Base-by-base conservation (phyloP, 2,329 filamentous ascomycete species). In the Fusarium sp. region DNA sequence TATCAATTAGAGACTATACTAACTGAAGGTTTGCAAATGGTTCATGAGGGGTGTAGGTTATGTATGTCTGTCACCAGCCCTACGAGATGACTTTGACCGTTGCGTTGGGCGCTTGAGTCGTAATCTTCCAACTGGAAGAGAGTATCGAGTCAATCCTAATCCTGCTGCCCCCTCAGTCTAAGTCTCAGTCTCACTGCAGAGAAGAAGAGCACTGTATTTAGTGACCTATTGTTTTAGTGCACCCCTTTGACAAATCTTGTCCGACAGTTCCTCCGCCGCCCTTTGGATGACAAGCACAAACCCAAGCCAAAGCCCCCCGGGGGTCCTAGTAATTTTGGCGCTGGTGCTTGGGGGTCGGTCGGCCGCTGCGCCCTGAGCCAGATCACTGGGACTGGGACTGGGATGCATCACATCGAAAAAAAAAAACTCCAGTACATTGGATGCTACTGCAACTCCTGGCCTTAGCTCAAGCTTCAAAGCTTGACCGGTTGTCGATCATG, bases 341-440 rank as follows among this genome's bases (percentile, higher is more conserved):
- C 63, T 68, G 63, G 66, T 59, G 66, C 37, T 50, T 30, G 51
- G 54, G 32, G 28, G 28, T 30, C 28, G 28, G 54, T 51, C 67
- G 58, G 62, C 67, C 66, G 66, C 66, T 56, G 66, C 61, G 66
- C 66, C 66, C 66, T 69, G 66, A 68, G 65, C 66, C 66, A 69
- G 55, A 70, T 70, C 67, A 63, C 62, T 70, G 66, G 67, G 62
- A 65, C 27, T 11, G 27, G 27, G 27, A 28, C 66, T 69, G 48
- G 30, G 42, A 43, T 14, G 13, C 7, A 16, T 20, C 20, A 42
- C 41, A 42, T 42, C n/a, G 3, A 23, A 16, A 43, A 30, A 20
- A 20, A 20, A 32, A 30, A 30, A 32, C 30, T 32, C 30, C 30
- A 32, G 30, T 16, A 32, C 30, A 32, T 32, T 32, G 30, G 30